Evolutionary conservation across 129 eudicot species (phyloP).

Genomic region (Oenanthe sinensis): DNA sequence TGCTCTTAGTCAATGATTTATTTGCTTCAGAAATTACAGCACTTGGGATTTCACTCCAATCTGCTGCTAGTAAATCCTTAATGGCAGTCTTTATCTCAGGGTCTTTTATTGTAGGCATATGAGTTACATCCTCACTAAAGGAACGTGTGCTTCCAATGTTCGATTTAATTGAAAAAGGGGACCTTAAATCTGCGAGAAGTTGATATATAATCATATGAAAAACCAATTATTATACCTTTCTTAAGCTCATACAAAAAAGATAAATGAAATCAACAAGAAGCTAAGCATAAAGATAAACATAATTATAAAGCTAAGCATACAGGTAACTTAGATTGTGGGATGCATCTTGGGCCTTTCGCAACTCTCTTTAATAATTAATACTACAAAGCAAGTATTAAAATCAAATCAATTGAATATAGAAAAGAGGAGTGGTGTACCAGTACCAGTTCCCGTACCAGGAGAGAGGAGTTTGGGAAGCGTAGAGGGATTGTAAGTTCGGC

Average conservation of each 20-base stretch:
- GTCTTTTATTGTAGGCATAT: conserved; percentile 60
- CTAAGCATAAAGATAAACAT: neutral
- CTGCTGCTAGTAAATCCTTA: conserved; percentile 77
- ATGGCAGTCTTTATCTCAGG: conserved; percentile 47
- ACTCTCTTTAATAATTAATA: too few relatives aligned
- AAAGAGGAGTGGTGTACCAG: neutral
- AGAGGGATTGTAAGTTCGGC: neutral
- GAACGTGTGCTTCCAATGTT: conserved; percentile 52
- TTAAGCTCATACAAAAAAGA: neutral
- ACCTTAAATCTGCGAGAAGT: conserved; percentile 21
- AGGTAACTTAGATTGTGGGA: too few relatives aligned
- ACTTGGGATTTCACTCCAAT: conserved; percentile 77
- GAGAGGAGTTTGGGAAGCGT: neutral
- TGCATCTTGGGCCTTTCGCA: too few relatives aligned
- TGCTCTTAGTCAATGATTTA: conserved; percentile 55
- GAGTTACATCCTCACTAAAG: conserved; percentile 59
- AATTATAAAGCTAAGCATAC: neutral
- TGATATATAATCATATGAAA: neutral
- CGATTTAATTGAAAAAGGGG: conserved; percentile 37
- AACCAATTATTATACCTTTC: neutral
- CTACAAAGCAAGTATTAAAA: too few relatives aligned
- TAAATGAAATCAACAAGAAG: neutral
- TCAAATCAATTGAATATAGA: too few relatives aligned
- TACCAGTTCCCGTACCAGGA: too few relatives aligned
- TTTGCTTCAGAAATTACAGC: conserved; percentile 47